These are phyloP conservation scores for Phytophthora pisi DNA, from an alignment of 352 stramenopile species.

Conservation along the genomic window DNA sequence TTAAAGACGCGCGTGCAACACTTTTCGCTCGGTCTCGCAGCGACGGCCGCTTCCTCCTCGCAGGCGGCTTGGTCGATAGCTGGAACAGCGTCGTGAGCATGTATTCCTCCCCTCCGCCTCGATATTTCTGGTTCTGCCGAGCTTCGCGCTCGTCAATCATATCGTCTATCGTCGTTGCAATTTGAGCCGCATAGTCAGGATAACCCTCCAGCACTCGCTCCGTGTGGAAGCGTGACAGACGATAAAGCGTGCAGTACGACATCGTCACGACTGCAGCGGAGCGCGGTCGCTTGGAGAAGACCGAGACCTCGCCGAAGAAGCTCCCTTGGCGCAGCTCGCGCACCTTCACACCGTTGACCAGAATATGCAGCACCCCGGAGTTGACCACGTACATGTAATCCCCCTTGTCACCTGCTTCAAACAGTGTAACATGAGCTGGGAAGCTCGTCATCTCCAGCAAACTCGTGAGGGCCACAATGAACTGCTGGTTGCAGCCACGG, in stretches of 20 bases:
- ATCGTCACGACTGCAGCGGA: conserved; percentile 63
- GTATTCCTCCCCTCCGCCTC: conserved; percentile 40
- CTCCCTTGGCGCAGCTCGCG: conserved; percentile 67
- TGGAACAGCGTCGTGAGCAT: conserved; percentile 64
- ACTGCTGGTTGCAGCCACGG: conserved; percentile 59
- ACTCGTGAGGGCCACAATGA: conserved; percentile 70
- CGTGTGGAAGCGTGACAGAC: conserved; percentile 63
- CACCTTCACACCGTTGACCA: conserved; percentile 62
- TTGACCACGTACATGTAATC: conserved; percentile 83
- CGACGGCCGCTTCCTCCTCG: conserved; percentile 13
- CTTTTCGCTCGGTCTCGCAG: conserved; percentile 20
- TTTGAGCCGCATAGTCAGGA: conserved; percentile 54
- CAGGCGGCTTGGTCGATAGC: conserved; percentile 27
- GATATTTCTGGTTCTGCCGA: conserved; percentile 11
- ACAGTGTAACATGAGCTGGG: conserved; percentile 60
- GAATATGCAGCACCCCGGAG: conserved; percentile 61
- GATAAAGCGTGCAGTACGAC: conserved; percentile 74
- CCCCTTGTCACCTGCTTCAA: conserved; percentile 55
- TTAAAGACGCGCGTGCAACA: conserved; percentile 7
- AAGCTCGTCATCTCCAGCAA: conserved; percentile 70
- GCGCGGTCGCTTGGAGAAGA: conserved; percentile 65
- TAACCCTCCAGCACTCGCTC: conserved; percentile 68
- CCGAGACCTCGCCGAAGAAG: conserved; percentile 76
- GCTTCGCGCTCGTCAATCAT: conserved; percentile 43
- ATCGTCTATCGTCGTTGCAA: conserved; percentile 46